phyloP scores from a whole-genome alignment of 164 flowering plant genomes.

The Pachysandra terminalis region DNA sequence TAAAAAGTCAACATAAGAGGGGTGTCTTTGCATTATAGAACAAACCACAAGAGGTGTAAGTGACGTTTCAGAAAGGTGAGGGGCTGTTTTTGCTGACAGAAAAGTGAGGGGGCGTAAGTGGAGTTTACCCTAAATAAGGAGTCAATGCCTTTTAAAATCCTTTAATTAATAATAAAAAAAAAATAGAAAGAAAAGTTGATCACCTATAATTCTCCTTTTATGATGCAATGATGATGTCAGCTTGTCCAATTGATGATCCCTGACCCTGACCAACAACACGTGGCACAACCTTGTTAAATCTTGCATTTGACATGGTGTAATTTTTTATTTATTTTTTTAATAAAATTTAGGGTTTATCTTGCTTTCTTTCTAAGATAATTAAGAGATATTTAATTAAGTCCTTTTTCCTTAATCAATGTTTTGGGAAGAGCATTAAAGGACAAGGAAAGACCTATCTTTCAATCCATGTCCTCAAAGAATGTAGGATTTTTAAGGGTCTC shows the following conservation, averaged over 20 bases:
- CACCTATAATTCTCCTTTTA: background rate
- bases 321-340: too few species aligned
- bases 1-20: too few species aligned
- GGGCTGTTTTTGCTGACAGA: too few species aligned
- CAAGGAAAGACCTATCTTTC: conserved; percentile 22
- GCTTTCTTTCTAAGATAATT: background rate
- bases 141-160: conserved; percentile 6
- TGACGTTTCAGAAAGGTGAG: too few species aligned
- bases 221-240: conserved; percentile 9
- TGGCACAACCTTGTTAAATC: background rate
- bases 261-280: background rate
- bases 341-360: too few species aligned
- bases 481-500: conserved; percentile 12
- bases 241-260: background rate
- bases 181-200: background rate
- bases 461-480: conserved; percentile 24
- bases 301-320: background rate
- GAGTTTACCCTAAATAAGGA: too few species aligned
- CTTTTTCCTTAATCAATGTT: background rate
- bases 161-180: background rate
- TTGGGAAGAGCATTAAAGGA: conserved; percentile 15
- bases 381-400: background rate
- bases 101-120: too few species aligned
- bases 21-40: too few species aligned
- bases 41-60: too few species aligned